Conservation (phyloP, 2,329 filamentous ascomycete genomes). For the Aspergillus novofumigatus region DNA sequence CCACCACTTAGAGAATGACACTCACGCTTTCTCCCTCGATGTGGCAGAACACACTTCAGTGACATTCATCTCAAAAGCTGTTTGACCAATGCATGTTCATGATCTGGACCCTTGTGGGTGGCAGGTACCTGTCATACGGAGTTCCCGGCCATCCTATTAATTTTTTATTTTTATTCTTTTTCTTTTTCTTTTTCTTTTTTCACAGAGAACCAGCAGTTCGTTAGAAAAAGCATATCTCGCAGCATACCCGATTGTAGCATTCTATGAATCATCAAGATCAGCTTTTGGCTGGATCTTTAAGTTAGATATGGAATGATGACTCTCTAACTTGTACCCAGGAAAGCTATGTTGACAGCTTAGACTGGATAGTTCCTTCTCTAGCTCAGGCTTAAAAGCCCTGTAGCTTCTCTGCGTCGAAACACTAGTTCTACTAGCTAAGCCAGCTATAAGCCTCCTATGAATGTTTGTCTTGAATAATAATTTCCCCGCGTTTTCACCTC, state of each 20-base stretch:
- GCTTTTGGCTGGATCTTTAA: background rate
- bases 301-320: background rate
- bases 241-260: background rate
- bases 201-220: background rate
- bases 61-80: too few species aligned
- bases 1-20: background rate
- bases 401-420: background rate
- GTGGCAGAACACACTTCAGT: background rate
- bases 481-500: too few species aligned
- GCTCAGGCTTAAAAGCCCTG: background rate
- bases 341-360: background rate
- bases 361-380: too few species aligned
- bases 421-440: background rate
- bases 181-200: background rate
- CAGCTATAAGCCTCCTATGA: too few species aligned
- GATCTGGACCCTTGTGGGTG: background rate
- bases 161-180: background rate
- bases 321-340: background rate
- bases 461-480: too few species aligned
- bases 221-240: background rate
- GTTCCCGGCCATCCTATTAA: background rate
- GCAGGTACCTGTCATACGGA: background rate
- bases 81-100: too few species aligned
- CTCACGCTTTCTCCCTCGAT: background rate
- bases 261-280: background rate